phyloP scores from a whole-genome alignment of 345 rosid genomes.

The Linum tenue region DNA sequence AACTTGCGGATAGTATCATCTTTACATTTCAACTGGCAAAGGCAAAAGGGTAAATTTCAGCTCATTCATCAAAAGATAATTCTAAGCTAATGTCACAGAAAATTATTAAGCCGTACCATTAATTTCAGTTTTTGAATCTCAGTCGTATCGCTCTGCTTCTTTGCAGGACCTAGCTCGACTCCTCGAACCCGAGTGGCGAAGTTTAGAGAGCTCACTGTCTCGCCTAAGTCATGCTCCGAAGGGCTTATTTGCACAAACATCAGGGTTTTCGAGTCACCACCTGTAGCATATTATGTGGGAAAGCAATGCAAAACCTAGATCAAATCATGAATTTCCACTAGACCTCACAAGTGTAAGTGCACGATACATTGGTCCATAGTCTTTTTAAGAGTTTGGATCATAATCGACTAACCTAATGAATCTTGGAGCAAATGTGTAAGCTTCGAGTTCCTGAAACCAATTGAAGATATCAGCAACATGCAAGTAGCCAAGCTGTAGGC shows the following conservation, averaged over 20 bases:
- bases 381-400: no score
- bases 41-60: background rate
- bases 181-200: conserved; percentile 93
- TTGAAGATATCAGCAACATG: background rate
- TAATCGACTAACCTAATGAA: background rate
- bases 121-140: conserved; percentile 77
- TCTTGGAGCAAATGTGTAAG: background rate
- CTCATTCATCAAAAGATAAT: background rate
- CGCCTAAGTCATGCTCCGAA: conserved; percentile 73
- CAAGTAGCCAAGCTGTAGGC: no score
- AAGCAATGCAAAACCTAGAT: background rate
- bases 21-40: conserved; percentile 33
- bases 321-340: no score
- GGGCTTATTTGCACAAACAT: conserved; percentile 98
- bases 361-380: background rate
- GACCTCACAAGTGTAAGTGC: no score
- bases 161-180: conserved; percentile 73
- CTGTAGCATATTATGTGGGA: conserved; percentile 27
- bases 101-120: conserved; percentile 36
- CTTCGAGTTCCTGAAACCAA: conserved; percentile 1
- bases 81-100: background rate
- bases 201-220: conserved; percentile 77
- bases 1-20: conserved; percentile 69
- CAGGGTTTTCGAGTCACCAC: conserved; percentile 86
- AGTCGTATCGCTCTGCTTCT: conserved; percentile 62